These are phyloP conservation scores for Calonectria leucothoes DNA, from an alignment of 2,329 filamentous ascomycete species.

Conservation along the genomic window DNA sequence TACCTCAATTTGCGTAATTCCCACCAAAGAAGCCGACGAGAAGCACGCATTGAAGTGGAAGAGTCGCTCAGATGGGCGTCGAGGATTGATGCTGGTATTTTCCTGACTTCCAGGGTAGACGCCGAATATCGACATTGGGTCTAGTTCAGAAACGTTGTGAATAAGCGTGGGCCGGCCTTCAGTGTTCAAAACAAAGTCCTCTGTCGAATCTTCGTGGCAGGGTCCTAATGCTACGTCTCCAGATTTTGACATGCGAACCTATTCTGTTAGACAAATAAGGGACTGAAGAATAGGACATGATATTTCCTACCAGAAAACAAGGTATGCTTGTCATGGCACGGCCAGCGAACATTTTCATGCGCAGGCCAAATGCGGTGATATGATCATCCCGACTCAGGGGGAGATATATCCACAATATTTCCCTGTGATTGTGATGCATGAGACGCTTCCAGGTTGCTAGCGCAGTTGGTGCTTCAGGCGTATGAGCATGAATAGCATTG, in stretches of 20 bases:
- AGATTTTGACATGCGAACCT: slow-evolving; percentile 13
- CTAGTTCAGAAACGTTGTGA: not conserved
- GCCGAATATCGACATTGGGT: not conserved
- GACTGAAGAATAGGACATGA: no score
- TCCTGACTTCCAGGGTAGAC: not conserved
- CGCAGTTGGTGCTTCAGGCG: not conserved
- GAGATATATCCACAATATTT: slow-evolving; percentile 5
- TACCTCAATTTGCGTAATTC: not conserved
- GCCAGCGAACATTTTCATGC: slow-evolving; percentile 2
- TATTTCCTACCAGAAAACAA: slow-evolving; percentile 1
- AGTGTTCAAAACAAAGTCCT: not conserved
- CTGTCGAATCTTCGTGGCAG: not conserved
- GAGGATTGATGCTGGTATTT: not conserved
- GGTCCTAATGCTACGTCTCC: slow-evolving; percentile 4
- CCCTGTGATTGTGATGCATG: not conserved
- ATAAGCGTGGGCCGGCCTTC: not conserved
- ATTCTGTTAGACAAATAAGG: not conserved
- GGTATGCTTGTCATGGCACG: slow-evolving; percentile 2
- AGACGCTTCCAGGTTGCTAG: slow-evolving; percentile 1
- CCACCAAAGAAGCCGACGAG: not conserved
- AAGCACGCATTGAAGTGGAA: not conserved
- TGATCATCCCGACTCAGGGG: not conserved
- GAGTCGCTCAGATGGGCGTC: not conserved
- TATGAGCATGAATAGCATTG: slow-evolving; percentile 8
- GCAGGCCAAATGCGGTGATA: slow-evolving; percentile 7